phyloP scores from a whole-genome alignment of 2,329 filamentous ascomycete species.

The Exophiala xenobiotica region DNA sequence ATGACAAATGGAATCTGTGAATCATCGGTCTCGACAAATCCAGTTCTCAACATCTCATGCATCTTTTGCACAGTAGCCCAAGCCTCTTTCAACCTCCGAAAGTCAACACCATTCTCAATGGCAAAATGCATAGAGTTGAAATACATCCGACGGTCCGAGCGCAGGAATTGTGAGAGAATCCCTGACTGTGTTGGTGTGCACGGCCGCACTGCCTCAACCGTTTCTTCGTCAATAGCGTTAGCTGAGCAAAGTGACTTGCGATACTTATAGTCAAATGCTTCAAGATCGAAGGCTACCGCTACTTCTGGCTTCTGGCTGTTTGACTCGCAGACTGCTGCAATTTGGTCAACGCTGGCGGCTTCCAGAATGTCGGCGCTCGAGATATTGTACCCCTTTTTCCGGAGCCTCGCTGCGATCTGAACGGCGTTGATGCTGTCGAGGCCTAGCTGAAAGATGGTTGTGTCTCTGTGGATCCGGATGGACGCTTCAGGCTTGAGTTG shows the following conservation, averaged over 20 bases:
- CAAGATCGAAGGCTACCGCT: conserved; percentile 47
- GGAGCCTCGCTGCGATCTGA: conserved; percentile 70
- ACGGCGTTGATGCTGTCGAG: conserved; percentile 85
- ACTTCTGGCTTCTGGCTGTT: neutral
- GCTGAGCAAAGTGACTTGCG: conserved; percentile 22
- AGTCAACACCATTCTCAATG: conserved; percentile 44
- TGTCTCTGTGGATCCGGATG: conserved; percentile 38
- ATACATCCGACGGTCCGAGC: conserved; percentile 67
- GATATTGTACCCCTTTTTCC: conserved; percentile 57
- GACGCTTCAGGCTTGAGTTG: conserved; percentile 12
- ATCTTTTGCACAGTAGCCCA: conserved; percentile 57
- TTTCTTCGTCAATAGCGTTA: conserved; percentile 10
- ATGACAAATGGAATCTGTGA: conserved; percentile 67
- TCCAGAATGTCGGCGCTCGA: conserved; percentile 74
- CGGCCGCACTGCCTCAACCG: conserved; percentile 63
- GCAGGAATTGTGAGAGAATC: conserved; percentile 72
- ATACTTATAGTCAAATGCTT: conserved; percentile 50
- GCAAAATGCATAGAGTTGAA: conserved; percentile 68
- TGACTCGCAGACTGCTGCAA: conserved; percentile 21
- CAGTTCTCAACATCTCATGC: conserved; percentile 74
- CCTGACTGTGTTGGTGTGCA: conserved; percentile 78
- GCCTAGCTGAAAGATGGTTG: conserved; percentile 82
- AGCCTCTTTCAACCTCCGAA: conserved; percentile 51
- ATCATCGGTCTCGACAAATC: conserved; percentile 66
- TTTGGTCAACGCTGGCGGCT: conserved; percentile 32